These are phyloP conservation scores for Fusarium phyllophilum DNA, from an alignment of 2,329 filamentous ascomycete genomes.

Conservation along the genomic window DNA sequence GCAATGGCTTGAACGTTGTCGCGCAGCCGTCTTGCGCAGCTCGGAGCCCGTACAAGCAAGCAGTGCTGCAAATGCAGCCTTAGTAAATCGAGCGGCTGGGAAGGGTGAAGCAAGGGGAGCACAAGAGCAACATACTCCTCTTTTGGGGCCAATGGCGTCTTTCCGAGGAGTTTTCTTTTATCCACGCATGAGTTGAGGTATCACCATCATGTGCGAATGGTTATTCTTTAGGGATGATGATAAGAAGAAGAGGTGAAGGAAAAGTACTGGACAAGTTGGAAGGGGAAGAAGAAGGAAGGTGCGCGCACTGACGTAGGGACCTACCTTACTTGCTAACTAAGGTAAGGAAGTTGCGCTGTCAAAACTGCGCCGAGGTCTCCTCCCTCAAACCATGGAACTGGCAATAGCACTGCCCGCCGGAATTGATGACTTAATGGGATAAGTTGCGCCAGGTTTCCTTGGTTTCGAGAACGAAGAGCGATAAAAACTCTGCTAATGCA, in stretches of 20 bases:
- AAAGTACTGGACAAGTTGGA: neutral
- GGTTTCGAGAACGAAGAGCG: constrained; percentile 12
- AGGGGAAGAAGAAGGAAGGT: neutral
- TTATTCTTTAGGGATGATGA: neutral
- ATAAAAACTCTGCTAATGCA: constrained; percentile 14
- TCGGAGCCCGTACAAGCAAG: constrained; percentile 20
- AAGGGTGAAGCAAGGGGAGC: constrained; percentile 26
- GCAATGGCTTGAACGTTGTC: constrained; percentile 21
- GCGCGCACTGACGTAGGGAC: constrained; percentile 21
- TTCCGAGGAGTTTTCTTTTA: constrained; percentile 20
- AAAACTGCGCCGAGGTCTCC: neutral
- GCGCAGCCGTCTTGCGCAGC: constrained; percentile 28
- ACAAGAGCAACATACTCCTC: constrained; percentile 37
- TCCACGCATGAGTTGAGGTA: constrained; percentile 24
- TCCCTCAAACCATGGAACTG: constrained; percentile 12
- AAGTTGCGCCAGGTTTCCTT: constrained; percentile 17
- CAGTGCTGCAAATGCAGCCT: constrained; percentile 13
- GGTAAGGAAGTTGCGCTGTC: constrained; percentile 5
- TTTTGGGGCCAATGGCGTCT: constrained; percentile 37
- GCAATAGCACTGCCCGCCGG: neutral
- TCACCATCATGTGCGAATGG: constrained; percentile 20
- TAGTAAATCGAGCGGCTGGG: constrained; percentile 30
- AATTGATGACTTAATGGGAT: constrained; percentile 27
- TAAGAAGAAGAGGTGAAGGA: constrained; percentile 5
- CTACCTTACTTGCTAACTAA: neutral